Percentiles rank a stretch among this genome's conserved stretches.
These are phyloP conservation scores for Gliomastix tumulicola DNA, from an alignment of 2,329 filamentous ascomycete genomes.

Conservation along the genomic window DNA sequence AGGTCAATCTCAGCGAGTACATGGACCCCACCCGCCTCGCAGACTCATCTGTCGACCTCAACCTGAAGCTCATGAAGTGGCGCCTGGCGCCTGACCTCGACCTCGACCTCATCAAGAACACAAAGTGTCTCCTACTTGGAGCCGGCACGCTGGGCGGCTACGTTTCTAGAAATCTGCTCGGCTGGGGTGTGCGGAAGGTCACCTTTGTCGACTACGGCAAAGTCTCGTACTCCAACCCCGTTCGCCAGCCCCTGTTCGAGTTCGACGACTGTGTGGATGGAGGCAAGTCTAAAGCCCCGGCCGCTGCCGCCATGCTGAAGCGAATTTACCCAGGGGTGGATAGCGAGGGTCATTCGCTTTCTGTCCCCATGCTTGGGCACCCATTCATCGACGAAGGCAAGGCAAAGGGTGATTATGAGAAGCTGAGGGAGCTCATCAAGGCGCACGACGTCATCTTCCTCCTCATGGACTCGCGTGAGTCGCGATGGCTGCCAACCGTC, in stretches of 20 bases:
- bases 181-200: conserved; percentile 92
- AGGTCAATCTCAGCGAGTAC: conserved; percentile 81
- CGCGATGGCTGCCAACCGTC: conserved; percentile 88
- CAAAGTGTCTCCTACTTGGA: conserved; percentile 83
- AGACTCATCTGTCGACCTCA: conserved; percentile 91
- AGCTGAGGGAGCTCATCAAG: conserved; percentile 66
- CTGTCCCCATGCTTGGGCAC: conserved; percentile 94
- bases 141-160: conserved; percentile 92
- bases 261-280: conserved; percentile 86
- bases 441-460: conserved; percentile 90
- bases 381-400: conserved; percentile 68
- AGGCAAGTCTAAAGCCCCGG: conserved; percentile 73
- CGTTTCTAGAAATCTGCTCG: conserved; percentile 84
- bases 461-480: conserved; percentile 95
- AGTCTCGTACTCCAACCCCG: conserved; percentile 94
- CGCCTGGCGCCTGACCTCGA: conserved; percentile 83
- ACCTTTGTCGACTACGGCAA: conserved; percentile 92
- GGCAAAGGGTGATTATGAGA: conserved; percentile 67
- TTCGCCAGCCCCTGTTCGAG: conserved; percentile 85
- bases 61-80: conserved; percentile 99
- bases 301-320: conserved; percentile 72
- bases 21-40: conserved; percentile 86
- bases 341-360: conserved; percentile 69
- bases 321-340: conserved; percentile 90
- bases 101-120: conserved; percentile 81